These are phyloP conservation scores for Rhynchospora pubera DNA, from an alignment of 176 grass and related monocot genomes.

Conservation along the genomic window DNA sequence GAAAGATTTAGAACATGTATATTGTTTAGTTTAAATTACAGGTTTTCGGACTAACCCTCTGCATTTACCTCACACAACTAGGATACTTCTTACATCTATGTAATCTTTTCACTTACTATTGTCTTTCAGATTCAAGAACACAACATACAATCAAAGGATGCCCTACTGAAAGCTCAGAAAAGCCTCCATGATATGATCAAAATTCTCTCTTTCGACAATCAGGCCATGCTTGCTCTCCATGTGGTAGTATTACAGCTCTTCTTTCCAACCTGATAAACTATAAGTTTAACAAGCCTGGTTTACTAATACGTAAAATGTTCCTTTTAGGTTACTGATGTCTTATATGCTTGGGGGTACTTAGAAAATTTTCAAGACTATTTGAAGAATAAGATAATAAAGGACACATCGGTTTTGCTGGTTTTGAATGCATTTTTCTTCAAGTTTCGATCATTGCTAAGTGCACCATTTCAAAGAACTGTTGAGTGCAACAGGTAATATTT, in stretches of 20 bases:
- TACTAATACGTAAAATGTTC: constrained; percentile 9
- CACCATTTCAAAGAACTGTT: constrained; percentile 43
- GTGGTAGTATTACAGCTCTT: constrained; percentile 32
- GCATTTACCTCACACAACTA: constrained; percentile 12
- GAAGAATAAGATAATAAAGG: constrained; percentile 42
- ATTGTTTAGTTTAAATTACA: neutral
- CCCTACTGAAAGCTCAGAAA: constrained; percentile 46
- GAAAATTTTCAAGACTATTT: constrained; percentile 35
- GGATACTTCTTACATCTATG: neutral
- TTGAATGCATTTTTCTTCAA: constrained; percentile 55
- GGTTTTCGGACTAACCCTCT: neutral
- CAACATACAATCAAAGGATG: constrained; percentile 40
- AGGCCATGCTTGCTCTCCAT: constrained; percentile 26
- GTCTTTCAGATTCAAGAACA: constrained; percentile 54
- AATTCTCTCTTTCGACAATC: constrained; percentile 45
- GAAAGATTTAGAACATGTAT: constrained; percentile 52
- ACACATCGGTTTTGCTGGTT: constrained; percentile 37
- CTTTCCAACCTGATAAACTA: neutral
- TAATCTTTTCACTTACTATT: neutral
- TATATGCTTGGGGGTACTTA: constrained; percentile 58
- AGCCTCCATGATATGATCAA: constrained; percentile 66
- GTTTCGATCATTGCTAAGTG: constrained; percentile 40
- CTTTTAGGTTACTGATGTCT: constrained; percentile 51
- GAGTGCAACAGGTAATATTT: constrained; percentile 41
- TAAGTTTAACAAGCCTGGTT: neutral